Conservation (phyloP, 768 basidiomycete genomes). For the Leccinellum luteum region DNA sequence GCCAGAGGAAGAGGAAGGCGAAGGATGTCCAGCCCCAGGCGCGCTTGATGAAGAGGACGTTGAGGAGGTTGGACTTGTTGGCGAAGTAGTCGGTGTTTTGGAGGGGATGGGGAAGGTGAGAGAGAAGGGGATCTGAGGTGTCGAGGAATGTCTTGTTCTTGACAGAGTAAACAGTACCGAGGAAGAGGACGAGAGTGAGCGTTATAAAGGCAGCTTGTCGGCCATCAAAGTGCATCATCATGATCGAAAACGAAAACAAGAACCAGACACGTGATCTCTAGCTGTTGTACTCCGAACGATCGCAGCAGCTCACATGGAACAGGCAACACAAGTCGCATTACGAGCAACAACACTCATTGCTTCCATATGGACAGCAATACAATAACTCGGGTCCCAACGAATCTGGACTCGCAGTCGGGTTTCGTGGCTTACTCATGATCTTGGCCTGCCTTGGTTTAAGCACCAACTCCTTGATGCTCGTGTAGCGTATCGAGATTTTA, state of each 20-base stretch:
- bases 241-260: background rate
- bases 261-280: too few species aligned
- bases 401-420: background rate
- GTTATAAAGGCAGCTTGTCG: slow-evolving; percentile 37
- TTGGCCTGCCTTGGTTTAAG: background rate
- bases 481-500: background rate
- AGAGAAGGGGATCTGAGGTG: slow-evolving; percentile 75
- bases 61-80: slow-evolving; percentile 75
- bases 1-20: slow-evolving; percentile 57
- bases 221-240: slow-evolving; percentile 19
- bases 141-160: slow-evolving; percentile 70
- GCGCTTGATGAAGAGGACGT: slow-evolving; percentile 84
- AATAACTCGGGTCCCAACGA: background rate
- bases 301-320: too few species aligned
- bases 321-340: too few species aligned
- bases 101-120: slow-evolving; percentile 67
- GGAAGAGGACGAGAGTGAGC: slow-evolving; percentile 46
- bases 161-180: slow-evolving; percentile 68
- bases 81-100: slow-evolving; percentile 70
- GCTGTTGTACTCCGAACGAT: too few species aligned
- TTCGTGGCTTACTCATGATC: background rate
- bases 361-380: background rate
- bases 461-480: background rate
- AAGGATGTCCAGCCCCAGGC: slow-evolving; percentile 90
- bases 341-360: background rate